Percentiles rank a stretch among this genome's conserved stretches.
Conservation (phyloP, 306 rosid genomes). For the cucumber (Cucumis sativus) region DNA sequence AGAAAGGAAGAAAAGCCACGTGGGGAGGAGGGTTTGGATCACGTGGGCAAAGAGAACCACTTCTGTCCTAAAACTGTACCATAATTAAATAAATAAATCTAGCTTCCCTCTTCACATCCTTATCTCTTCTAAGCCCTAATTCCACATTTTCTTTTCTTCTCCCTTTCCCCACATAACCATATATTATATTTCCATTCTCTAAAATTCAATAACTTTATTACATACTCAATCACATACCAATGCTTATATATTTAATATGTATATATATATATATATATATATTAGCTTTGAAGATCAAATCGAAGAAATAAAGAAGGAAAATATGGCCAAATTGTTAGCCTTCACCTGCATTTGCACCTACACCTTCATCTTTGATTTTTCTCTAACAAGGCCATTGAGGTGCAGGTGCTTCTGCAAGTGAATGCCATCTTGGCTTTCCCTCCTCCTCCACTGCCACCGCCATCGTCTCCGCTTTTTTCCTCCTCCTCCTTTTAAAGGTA, state of each 20-base stretch:
- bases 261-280: too few relatives aligned
- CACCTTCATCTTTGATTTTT: conserved; percentile 4
- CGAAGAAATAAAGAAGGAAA: background rate
- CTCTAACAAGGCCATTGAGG: background rate
- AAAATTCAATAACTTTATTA: background rate
- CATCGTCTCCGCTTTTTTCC: background rate
- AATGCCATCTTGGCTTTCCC: conserved; percentile 1
- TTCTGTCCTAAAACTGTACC: background rate
- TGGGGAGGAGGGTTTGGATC: background rate
- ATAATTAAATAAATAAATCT: background rate
- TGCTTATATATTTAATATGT: too few relatives aligned
- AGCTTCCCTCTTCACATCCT: background rate
- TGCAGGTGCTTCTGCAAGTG: conserved; percentile 11
- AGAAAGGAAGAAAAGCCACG: background rate
- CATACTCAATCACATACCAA: too few relatives aligned
- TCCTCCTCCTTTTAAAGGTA: background rate
- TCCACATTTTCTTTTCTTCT: background rate
- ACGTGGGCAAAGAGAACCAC: background rate
- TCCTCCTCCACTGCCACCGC: background rate
- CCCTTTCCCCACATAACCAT: background rate
- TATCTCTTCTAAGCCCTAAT: background rate
- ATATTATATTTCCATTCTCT: background rate
- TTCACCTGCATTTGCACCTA: conserved; percentile 13
- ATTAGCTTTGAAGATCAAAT: too few relatives aligned
- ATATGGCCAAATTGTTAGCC: background rate